phyloP scores from a whole-genome alignment of 192 early-diverging fungal species.

The Linnemannia hyalina region DNA sequence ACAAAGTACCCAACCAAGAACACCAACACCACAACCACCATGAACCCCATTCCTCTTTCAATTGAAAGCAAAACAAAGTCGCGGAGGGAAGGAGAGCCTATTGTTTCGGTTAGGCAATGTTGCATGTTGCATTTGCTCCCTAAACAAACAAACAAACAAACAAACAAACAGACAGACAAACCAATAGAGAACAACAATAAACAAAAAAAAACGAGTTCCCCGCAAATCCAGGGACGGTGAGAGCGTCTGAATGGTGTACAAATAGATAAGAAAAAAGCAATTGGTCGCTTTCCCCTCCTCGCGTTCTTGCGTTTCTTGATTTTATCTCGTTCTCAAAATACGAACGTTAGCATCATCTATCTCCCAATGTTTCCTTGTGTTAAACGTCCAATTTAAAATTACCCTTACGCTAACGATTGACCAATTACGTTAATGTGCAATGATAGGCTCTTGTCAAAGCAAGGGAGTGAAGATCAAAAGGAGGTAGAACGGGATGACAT shows the following conservation, averaged over 20 bases:
- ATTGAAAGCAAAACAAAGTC: neutral
- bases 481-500: constrained; percentile 13
- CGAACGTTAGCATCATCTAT: too few species aligned
- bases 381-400: too few species aligned
- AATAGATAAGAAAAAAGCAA: neutral
- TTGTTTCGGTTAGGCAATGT: neutral
- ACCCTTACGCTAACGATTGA: too few species aligned
- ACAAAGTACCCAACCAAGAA: neutral
- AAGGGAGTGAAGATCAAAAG: neutral
- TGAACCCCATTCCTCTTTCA: neutral
- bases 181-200: neutral
- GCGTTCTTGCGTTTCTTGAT: neutral
- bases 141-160: neutral
- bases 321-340: too few species aligned
- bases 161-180: neutral
- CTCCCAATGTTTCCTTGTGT: too few species aligned
- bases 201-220: neutral
- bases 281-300: neutral
- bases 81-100: neutral
- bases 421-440: too few species aligned
- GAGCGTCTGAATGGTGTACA: neutral
- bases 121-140: neutral
- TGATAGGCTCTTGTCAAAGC: neutral
- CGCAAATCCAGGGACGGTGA: neutral
- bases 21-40: neutral